phyloP scores from a whole-genome alignment of 1,139 yeast genomes.

The Hyphopichia burtonii region DNA sequence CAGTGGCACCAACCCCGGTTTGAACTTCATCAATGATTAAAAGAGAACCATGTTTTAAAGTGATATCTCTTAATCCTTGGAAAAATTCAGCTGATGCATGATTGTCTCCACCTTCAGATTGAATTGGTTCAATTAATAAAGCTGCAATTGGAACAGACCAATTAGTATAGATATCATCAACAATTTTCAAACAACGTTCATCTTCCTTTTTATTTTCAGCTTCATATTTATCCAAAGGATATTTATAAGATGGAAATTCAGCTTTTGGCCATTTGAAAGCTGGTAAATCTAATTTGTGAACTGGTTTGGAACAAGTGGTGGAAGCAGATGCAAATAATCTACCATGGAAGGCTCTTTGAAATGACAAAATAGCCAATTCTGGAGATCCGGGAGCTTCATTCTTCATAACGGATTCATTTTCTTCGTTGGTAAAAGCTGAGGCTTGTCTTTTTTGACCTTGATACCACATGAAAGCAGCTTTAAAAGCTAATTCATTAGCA shows the following conservation, averaged over 20 bases:
- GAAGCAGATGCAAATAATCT: slow-evolving; percentile 78
- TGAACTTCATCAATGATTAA: slow-evolving; percentile 83
- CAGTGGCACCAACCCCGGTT: slow-evolving; percentile 87
- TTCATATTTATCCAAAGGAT: slow-evolving; percentile 61
- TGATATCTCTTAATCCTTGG: slow-evolving; percentile 74
- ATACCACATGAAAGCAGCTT: slow-evolving; percentile 79
- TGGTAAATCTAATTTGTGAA: slow-evolving; percentile 82
- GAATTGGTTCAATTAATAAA: slow-evolving; percentile 75
- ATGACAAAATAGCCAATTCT: slow-evolving; percentile 69
- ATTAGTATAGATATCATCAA: slow-evolving; percentile 54
- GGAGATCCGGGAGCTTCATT: slow-evolving; percentile 75
- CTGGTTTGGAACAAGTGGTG: slow-evolving; percentile 77
- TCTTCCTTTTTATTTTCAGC: slow-evolving; percentile 64
- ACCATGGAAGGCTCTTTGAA: slow-evolving; percentile 78
- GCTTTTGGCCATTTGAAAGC: slow-evolving; percentile 89
- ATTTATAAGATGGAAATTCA: slow-evolving; percentile 70
- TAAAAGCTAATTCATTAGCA: slow-evolving; percentile 82
- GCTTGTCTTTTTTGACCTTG: slow-evolving; percentile 59
- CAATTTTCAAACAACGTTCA: slow-evolving; percentile 57
- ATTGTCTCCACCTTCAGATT: slow-evolving; percentile 87
- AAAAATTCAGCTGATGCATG: slow-evolving; percentile 74
- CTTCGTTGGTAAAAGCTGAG: slow-evolving; percentile 56
- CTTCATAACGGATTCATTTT: slow-evolving; percentile 59
- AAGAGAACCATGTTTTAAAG: slow-evolving; percentile 64
- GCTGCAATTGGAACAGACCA: slow-evolving; percentile 75